Percentiles rank a stretch among this genome's conserved stretches.
These are phyloP conservation scores for Cyanophora paradoxa DNA, from an alignment of 78 protist genomes.

Conservation along the genomic window DNA sequence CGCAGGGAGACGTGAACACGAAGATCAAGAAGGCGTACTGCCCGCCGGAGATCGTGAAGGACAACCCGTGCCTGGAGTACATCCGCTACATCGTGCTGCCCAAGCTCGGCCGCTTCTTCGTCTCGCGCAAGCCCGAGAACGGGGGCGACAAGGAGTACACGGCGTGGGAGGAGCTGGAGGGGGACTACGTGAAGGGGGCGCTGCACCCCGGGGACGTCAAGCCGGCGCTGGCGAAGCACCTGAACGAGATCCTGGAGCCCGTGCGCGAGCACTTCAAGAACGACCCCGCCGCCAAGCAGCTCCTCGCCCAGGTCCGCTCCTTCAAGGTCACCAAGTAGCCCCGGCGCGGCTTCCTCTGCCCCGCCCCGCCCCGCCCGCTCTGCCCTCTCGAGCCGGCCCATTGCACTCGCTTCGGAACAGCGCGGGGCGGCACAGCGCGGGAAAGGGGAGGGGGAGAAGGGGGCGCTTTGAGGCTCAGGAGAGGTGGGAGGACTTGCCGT, in stretches of 20 bases:
- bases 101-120: not conserved
- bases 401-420: too few relatives aligned
- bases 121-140: too few relatives aligned
- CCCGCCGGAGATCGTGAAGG: slow-evolving; percentile 44
- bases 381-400: too few relatives aligned
- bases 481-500: too few relatives aligned
- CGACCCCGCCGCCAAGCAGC: not conserved
- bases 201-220: slow-evolving; percentile 26
- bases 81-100: slow-evolving; percentile 43
- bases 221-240: slow-evolving; percentile 11
- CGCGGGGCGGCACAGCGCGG: too few relatives aligned
- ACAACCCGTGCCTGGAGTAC: slow-evolving; percentile 69
- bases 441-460: too few relatives aligned
- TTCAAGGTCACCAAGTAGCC: too few relatives aligned
- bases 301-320: slow-evolving; percentile 18
- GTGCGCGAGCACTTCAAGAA: slow-evolving; percentile 11
- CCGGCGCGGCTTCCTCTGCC: too few relatives aligned
- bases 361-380: too few relatives aligned
- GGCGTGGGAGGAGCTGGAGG: slow-evolving; percentile 3
- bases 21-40: slow-evolving; percentile 76
- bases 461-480: too few relatives aligned
- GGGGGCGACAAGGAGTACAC: slow-evolving; percentile 44
- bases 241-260: slow-evolving; percentile 31
- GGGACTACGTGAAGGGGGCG: not conserved
- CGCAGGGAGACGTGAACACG: slow-evolving; percentile 29